Base-by-base conservation (phyloP, 352 stramenopile species). In the Aphanomyces stellatus region DNA sequence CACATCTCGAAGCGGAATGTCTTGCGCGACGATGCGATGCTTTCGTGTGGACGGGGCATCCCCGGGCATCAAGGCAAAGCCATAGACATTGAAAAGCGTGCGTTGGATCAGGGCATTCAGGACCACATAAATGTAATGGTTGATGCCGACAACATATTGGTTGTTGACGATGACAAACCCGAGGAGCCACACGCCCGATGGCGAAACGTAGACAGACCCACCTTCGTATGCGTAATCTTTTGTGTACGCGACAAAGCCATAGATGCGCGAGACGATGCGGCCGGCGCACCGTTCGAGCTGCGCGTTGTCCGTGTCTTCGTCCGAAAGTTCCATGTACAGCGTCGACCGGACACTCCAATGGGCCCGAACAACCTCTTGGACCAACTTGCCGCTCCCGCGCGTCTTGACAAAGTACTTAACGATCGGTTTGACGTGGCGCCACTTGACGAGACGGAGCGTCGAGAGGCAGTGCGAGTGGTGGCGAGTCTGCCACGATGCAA, bases 161-260 rank as follows among this genome's bases (percentile, higher is more conserved):
- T 40, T 25, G 30, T 59, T 35, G 27, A 59, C 51, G 17, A 59
- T 17, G 13, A 59, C 51, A 35, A 40, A 59, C 11, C 30, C 51
- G 51, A 59, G 51, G 17, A 59, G 30, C 51, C 51, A 59, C 7
- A 59, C 51, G 4, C 51, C 28, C 51, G 51, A 59, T 22, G 51
- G 11, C 17, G 27, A 59, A 10, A 59, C 51, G 31, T 59, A 55
- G 10, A 35, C 8, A 11, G 11, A n/a, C 11, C 27, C 51, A 15
- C 30, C 17, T 35, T 40, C 51, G 4, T 33, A 17, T 10, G 35
- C 31, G 22, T 40, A 59, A 19, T 59, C 51, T 10, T 59, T 35
- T n/a, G 28, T 33, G 11, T 17, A 27, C 3, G 51, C 51, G 6
- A 59, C 51, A 2, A 59, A 35, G 4, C 51, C 51, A 27, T 59